Base-by-base conservation (phyloP, 2,329 filamentous ascomycete genomes). In the Cladophialophora immunda region DNA sequence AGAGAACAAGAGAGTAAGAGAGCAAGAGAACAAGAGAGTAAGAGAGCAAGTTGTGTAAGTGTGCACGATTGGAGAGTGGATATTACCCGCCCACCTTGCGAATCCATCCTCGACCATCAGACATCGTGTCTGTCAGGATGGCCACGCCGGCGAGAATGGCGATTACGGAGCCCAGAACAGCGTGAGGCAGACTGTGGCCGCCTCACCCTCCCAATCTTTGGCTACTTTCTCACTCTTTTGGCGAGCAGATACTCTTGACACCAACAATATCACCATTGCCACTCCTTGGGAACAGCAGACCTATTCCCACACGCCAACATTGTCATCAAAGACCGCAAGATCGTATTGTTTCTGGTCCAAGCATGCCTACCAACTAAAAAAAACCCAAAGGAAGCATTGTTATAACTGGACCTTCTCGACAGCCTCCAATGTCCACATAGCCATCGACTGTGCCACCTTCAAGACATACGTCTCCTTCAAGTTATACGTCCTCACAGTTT, bases 401-500 rank as follows among this genome's bases (percentile, higher is more conserved):
- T 68, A 71, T 56, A 72, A 74, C 41, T 74, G 72, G 73, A 73
- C 73, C 50, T 72, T 73, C 54, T 72, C 71, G 4, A 71, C 66
- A 27, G 70, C 70, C 27, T 72, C 71, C 22, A 77, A 77, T 66
- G 70, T 71, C 57, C 76, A 78, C 67, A 74, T 78, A 60, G 77
- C 76, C 34, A 72, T 76, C 60, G 75, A 78, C 61, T 69, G 70
- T 38, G 70, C 72, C 41, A 65, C 70, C 9, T 79, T 79, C 73
- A 74, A 70, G 6, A 72, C 70, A 38, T 79, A 78, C 67, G 71
- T 70, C 3, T 64, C 73, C 2, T 72, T 76, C 55, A 59, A 69
- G 34, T 70, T 71, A 27, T 71, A 74, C 52, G 71, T 73, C 36
- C 65, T 73, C 64, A 70, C 72, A 19, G 60, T 73, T 11, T 59